phyloP scores from a whole-genome alignment of 2,329 filamentous ascomycete species.

The Alternaria sp. region DNA sequence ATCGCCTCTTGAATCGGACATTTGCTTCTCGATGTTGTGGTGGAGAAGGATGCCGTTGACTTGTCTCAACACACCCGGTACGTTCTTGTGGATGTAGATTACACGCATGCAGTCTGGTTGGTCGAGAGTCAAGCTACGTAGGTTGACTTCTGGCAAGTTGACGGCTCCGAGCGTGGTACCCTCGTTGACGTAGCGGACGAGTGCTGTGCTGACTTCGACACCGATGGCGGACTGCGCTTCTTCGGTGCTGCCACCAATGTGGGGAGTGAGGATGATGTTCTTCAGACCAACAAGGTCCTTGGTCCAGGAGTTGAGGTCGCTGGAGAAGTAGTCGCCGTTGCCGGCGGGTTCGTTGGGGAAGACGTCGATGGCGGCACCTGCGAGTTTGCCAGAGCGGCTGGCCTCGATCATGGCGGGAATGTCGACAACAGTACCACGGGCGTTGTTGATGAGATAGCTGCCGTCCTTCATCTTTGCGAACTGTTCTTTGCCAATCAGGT shows the following conservation, averaged over 20 bases:
- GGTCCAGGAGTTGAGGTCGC: constrained; percentile 81
- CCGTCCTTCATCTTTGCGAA: constrained; percentile 91
- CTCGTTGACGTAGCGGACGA: constrained; percentile 95
- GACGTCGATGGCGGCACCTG: constrained; percentile 94
- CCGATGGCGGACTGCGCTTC: constrained; percentile 97
- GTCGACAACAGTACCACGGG: constrained; percentile 90
- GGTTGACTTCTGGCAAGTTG: constrained; percentile 93
- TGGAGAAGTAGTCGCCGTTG: constrained; percentile 95
- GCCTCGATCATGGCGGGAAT: constrained; percentile 90
- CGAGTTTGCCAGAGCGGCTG: constrained; percentile 84
- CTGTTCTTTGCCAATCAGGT: constrained; percentile 84
- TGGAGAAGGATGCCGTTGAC: constrained; percentile 95
- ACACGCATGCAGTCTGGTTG: constrained; percentile 90
- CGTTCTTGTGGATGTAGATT: constrained; percentile 96
- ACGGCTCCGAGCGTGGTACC: constrained; percentile 90
- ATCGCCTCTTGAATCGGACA: constrained; percentile 92
- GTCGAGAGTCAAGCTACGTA: constrained; percentile 88
- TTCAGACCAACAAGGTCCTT: constrained; percentile 84
- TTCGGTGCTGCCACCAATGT: constrained; percentile 97
- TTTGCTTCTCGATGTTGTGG: constrained; percentile 99
- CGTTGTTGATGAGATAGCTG: constrained; percentile 95
- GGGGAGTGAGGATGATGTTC: constrained; percentile 94
- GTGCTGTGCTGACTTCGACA: constrained; percentile 85
- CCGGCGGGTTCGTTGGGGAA: constrained; percentile 92
- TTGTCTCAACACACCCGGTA: constrained; percentile 91